These are phyloP conservation scores for Rubia balearica DNA, from an alignment of 305 asterid genomes.

Conservation along the genomic window DNA sequence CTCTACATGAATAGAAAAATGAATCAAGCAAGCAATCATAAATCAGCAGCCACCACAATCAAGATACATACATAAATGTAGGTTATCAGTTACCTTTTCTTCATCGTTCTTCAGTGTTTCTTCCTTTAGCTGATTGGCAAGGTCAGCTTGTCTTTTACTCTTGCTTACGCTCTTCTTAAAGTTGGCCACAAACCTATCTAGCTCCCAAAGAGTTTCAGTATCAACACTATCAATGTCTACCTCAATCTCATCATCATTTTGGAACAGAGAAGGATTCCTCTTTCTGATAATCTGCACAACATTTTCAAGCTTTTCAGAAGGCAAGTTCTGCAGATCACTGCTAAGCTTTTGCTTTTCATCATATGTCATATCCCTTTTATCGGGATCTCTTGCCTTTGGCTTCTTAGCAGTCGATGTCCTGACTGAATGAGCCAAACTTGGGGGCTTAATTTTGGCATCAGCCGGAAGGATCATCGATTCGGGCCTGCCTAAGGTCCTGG, in stretches of 20 bases:
- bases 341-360: slow-evolving; percentile 47
- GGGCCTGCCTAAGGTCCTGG: slow-evolving; percentile 34
- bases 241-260: slow-evolving; percentile 42
- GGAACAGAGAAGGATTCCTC: slow-evolving; percentile 30
- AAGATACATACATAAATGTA: not conserved
- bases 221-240: slow-evolving; percentile 47
- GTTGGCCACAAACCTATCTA: slow-evolving; percentile 45
- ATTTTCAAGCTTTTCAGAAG: slow-evolving; percentile 40
- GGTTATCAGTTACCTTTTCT: slow-evolving; percentile 19
- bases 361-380: slow-evolving; percentile 41
- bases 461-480: slow-evolving; percentile 19
- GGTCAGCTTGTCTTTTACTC: slow-evolving; percentile 37
- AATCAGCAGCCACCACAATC: not conserved
- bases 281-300: slow-evolving; percentile 44
- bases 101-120: slow-evolving; percentile 25
- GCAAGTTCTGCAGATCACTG: slow-evolving; percentile 38
- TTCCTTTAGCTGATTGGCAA: slow-evolving; percentile 28
- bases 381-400: slow-evolving; percentile 43
- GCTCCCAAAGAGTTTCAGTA: slow-evolving; percentile 51
- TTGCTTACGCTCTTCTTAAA: slow-evolving; percentile 43
- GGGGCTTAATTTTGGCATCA: slow-evolving; percentile 24
- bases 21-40: slow-evolving; percentile 2
- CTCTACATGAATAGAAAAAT: not conserved
- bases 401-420: slow-evolving; percentile 40
- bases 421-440: slow-evolving; percentile 15